Conservation (phyloP, 768 basidiomycete species). For the Daedaleopsis sinensis region DNA sequence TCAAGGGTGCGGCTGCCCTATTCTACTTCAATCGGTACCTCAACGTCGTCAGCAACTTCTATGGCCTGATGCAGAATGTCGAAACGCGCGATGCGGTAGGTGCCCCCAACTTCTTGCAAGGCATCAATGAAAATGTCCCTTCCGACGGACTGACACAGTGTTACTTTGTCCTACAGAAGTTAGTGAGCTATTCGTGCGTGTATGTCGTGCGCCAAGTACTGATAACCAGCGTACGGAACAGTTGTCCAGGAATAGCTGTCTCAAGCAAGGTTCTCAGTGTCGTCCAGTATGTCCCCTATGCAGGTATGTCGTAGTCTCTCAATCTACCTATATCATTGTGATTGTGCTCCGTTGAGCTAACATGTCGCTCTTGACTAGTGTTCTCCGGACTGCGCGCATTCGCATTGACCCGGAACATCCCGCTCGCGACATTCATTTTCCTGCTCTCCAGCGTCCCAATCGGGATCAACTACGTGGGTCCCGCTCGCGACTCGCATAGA, state of each 20-base stretch:
- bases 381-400: conserved; percentile 1
- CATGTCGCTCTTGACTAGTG: background rate
- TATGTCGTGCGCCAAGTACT: no score
- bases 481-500: background rate
- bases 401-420: background rate
- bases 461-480: background rate
- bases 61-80: background rate
- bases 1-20: conserved; percentile 11
- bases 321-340: background rate
- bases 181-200: background rate
- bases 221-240: background rate
- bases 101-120: background rate
- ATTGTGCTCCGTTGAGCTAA: background rate
- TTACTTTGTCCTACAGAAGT: background rate
- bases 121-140: background rate
- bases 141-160: background rate
- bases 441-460: background rate
- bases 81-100: background rate
- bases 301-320: background rate
- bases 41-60: background rate
- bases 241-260: background rate
- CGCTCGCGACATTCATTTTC: background rate
- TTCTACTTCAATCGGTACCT: conserved; percentile 14
- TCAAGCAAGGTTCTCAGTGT: background rate
- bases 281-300: background rate